These are phyloP conservation scores for Hypomontagnella submonticulosa DNA, from an alignment of 495 filamentous ascomycete genomes.

Conservation along the genomic window DNA sequence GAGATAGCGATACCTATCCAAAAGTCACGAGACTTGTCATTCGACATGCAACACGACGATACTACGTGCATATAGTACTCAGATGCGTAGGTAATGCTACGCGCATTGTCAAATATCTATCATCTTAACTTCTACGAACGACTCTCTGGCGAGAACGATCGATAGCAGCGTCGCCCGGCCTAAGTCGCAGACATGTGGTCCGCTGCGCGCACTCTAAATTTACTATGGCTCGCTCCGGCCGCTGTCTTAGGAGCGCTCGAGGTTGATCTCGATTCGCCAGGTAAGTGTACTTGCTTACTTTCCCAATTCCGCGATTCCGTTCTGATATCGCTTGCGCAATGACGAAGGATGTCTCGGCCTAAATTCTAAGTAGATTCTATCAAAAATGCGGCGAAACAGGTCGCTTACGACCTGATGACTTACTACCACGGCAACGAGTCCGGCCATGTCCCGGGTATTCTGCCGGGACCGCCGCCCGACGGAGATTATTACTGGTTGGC, in stretches of 20 bases:
- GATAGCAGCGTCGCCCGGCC: slow-evolving; percentile 1
- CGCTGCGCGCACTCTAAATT: slow-evolving; percentile 16
- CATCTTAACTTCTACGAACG: not conserved
- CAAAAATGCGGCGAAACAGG: slow-evolving; percentile 63
- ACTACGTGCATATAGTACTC: slow-evolving; percentile 25
- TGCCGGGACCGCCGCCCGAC: slow-evolving; percentile 64
- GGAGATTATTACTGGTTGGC: slow-evolving; percentile 63
- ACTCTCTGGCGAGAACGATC: slow-evolving; percentile 7
- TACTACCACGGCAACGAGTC: slow-evolving; percentile 72
- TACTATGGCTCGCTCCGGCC: slow-evolving; percentile 44
- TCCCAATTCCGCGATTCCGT: not conserved
- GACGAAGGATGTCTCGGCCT: not conserved
- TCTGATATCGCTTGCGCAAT: not conserved
- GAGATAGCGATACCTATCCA: not conserved
- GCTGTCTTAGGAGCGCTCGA: slow-evolving; percentile 43
- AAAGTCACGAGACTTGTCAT: not conserved
- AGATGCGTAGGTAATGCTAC: too few species aligned
- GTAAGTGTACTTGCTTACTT: slow-evolving; percentile 24
- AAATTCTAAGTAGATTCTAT: slow-evolving; percentile 59
- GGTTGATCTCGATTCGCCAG: slow-evolving; percentile 42
- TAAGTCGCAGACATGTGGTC: slow-evolving; percentile 25
- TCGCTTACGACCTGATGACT: slow-evolving; percentile 71
- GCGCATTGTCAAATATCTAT: slow-evolving; percentile 7
- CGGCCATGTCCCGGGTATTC: slow-evolving; percentile 71
- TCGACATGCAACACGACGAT: slow-evolving; percentile 20